Evolutionary conservation across 106 monocot species (phyloP).

Genomic region (Ottelia alismoides): DNA sequence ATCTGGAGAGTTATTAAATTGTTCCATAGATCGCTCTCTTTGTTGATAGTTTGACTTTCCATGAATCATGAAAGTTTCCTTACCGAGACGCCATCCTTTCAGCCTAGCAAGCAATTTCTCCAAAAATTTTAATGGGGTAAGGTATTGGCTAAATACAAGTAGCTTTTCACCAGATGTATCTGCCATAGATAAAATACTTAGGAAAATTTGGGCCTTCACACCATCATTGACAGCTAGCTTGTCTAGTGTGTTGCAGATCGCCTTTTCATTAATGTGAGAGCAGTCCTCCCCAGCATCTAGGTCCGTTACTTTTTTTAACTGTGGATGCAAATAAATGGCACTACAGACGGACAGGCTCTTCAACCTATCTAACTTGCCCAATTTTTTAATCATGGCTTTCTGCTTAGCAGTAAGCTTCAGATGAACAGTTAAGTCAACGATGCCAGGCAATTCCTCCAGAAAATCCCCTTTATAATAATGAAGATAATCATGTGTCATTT

Average conservation of each 20-base stretch:
- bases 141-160: constrained; percentile 62
- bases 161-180: constrained; percentile 47
- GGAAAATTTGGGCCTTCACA: constrained; percentile 56
- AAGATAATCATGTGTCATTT: constrained; percentile 53
- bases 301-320: constrained; percentile 34
- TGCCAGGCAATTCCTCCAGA: constrained; percentile 65
- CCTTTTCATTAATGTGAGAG: constrained; percentile 9
- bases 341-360: constrained; percentile 42
- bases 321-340: constrained; percentile 54
- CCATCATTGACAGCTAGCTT: constrained; percentile 29
- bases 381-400: constrained; percentile 19
- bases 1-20: constrained; percentile 61
- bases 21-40: constrained; percentile 50
- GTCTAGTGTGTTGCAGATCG: constrained; percentile 30
- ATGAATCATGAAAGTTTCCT: constrained; percentile 58
- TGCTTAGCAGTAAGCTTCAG: constrained; percentile 39
- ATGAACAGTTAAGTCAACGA: constrained; percentile 56
- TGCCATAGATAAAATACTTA: constrained; percentile 36
- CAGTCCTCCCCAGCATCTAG: constrained; percentile 24
- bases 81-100: constrained; percentile 60
- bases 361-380: constrained; percentile 46
- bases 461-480: constrained; percentile 85
- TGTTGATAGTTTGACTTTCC: constrained; percentile 55
- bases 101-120: constrained; percentile 29
- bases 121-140: constrained; percentile 63